phyloP scores from a whole-genome alignment of 768 basidiomycete genomes.

The Leucosporidium scottii region DNA sequence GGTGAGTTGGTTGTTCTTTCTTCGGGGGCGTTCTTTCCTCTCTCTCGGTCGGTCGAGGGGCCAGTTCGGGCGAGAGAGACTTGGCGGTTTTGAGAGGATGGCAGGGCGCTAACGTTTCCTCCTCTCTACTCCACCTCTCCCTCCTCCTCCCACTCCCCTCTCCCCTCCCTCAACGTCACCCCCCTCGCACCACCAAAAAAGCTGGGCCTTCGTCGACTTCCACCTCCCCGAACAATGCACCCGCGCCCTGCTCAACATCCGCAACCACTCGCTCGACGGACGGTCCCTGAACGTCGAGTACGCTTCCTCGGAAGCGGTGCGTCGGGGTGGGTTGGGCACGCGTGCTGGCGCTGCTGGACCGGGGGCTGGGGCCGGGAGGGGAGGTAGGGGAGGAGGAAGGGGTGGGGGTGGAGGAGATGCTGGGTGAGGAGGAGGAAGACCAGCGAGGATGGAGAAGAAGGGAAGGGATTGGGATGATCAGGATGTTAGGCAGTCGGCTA shows the following conservation, averaged over 20 bases:
- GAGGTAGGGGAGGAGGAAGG: background rate
- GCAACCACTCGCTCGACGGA: slow-evolving; percentile 76
- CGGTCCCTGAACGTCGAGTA: slow-evolving; percentile 73
- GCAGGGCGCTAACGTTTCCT: too few species aligned
- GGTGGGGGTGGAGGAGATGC: background rate
- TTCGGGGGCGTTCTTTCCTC: background rate
- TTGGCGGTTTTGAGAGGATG: too few species aligned
- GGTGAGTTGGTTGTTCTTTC: slow-evolving; percentile 50
- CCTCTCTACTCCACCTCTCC: background rate
- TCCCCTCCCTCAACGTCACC: background rate
- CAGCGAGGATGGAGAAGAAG: background rate
- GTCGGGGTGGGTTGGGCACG: slow-evolving; percentile 59
- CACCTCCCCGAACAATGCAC: slow-evolving; percentile 70
- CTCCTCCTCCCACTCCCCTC: too few species aligned
- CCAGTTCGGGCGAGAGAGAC: too few species aligned
- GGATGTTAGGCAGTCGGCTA: background rate
- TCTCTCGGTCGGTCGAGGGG: background rate
- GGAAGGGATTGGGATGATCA: slow-evolving; percentile 26
- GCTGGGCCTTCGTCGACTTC: slow-evolving; percentile 94
- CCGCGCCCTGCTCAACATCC: slow-evolving; percentile 67
- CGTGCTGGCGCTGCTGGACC: slow-evolving; percentile 24
- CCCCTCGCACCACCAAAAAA: slow-evolving; percentile 39
- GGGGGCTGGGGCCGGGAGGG: background rate
- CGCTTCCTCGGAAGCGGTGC: slow-evolving; percentile 79
- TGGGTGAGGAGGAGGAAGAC: background rate